A percentile compares a stretch with the other conserved stretches of the same genome.
Evolutionary conservation across 306 rosid genomes (phyloP).

Genomic region (Abrus pulchellus): DNA sequence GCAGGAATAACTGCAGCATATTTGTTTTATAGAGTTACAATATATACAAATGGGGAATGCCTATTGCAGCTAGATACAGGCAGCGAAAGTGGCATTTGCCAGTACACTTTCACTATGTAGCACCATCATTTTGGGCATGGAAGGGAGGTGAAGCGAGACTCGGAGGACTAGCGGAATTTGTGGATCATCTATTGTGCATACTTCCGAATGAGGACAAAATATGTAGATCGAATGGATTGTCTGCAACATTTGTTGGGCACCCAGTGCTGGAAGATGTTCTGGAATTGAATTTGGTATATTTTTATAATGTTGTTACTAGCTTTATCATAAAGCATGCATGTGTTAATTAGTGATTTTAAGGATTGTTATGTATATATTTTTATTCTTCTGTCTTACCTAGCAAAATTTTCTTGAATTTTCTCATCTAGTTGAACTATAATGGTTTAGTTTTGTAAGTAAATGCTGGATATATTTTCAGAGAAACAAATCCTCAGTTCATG

Average conservation of each 20-base stretch:
- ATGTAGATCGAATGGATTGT: constrained; percentile 80
- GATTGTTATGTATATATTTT: background rate
- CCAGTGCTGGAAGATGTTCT: constrained; percentile 81
- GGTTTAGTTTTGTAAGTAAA: constrained; percentile 39
- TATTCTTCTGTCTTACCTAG: background rate
- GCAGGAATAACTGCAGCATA: constrained; percentile 39
- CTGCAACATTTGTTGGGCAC: constrained; percentile 93
- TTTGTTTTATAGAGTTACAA: constrained; percentile 45
- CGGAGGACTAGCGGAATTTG: constrained; percentile 76
- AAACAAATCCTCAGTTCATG: constrained; percentile 54
- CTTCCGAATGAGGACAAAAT: constrained; percentile 90
- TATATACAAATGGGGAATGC: constrained; percentile 56
- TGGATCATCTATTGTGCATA: constrained; percentile 86
- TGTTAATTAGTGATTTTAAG: constrained; percentile 3
- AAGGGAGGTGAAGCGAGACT: constrained; percentile 95
- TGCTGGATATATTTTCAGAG: constrained; percentile 52
- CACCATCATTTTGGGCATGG: constrained; percentile 99
- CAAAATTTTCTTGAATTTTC: constrained; percentile 27
- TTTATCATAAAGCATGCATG: background rate
- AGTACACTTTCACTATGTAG: constrained; percentile 85
- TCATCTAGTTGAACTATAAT: background rate
- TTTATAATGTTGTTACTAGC: constrained; percentile 23
- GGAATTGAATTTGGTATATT: constrained; percentile 64
- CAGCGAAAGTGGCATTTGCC: constrained; percentile 57
- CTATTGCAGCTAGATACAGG: constrained; percentile 82